These are phyloP conservation scores for Linderina pennispora DNA, from an alignment of 192 early-diverging fungal genomes.

Conservation along the genomic window DNA sequence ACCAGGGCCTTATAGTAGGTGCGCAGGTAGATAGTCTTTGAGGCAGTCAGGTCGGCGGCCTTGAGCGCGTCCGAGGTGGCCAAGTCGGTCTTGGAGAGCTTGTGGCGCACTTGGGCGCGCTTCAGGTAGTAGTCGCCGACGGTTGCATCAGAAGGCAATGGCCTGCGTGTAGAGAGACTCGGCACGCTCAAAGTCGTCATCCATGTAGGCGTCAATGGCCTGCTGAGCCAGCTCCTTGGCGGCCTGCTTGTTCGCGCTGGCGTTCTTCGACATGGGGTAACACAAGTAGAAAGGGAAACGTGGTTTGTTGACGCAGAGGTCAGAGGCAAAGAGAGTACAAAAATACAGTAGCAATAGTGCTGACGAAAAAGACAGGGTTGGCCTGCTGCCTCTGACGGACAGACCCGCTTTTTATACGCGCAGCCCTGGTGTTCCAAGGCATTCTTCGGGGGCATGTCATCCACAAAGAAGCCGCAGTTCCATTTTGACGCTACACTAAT, in stretches of 20 bases:
- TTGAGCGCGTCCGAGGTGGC: slow-evolving; percentile 62
- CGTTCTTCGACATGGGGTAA: no score
- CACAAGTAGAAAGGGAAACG: no score
- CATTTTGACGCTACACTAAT: no score
- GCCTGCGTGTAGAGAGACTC: slow-evolving; percentile 63
- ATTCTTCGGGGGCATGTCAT: no score
- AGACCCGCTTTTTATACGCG: no score
- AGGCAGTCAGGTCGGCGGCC: slow-evolving; percentile 52
- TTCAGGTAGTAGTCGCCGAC: slow-evolving; percentile 60
- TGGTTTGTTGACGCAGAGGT: no score
- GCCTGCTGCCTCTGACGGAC: no score
- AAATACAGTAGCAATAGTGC: no score
- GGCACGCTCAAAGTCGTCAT: slow-evolving; percentile 71
- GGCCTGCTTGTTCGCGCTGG: slow-evolving; percentile 23
- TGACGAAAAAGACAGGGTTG: no score
- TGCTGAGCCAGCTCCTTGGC: slow-evolving; percentile 34
- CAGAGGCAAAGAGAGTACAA: no score
- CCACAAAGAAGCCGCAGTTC: no score
- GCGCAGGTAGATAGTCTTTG: slow-evolving; percentile 40
- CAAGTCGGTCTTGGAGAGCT: slow-evolving; percentile 53
- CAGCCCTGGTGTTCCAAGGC: no score
- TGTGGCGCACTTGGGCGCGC: slow-evolving; percentile 57
- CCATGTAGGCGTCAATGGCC: slow-evolving; percentile 73
- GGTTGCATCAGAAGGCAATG: slow-evolving; percentile 54
- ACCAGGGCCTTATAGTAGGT: slow-evolving; percentile 62